Percentiles rank a stretch among this genome's conserved stretches.
phyloP scores from a whole-genome alignment of 371 early-diverging fungal species.

The Fennellomyces sp. region DNA sequence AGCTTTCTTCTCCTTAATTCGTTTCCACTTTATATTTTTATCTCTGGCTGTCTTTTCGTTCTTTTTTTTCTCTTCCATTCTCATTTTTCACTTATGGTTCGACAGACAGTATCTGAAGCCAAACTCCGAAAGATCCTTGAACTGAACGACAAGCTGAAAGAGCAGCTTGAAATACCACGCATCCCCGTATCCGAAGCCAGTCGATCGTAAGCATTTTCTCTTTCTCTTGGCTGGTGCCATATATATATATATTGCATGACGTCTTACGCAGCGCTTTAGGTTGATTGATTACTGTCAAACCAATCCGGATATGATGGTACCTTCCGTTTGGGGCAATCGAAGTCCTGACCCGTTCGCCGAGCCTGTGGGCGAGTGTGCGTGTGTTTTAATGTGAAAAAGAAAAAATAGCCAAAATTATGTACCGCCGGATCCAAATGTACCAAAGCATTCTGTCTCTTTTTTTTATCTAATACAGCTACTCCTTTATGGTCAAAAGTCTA shows the following conservation, averaged over 20 bases:
- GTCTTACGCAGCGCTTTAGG: no score
- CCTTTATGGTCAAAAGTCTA: neutral
- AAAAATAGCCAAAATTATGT: neutral
- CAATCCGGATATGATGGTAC: slow-evolving; percentile 49
- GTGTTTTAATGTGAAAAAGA: slow-evolving; percentile 30
- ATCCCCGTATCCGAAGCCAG: slow-evolving; percentile 53
- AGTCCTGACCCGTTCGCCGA: slow-evolving; percentile 51
- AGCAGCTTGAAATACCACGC: slow-evolving; percentile 49
- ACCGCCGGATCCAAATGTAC: no score
- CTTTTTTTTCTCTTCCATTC: neutral
- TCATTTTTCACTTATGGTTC: slow-evolving; percentile 9
- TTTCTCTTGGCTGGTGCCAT: no score
- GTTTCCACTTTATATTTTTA: neutral
- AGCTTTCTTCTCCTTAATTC: no score
- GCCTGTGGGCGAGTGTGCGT: slow-evolving; percentile 45
- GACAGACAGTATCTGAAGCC: slow-evolving; percentile 40
- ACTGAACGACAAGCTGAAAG: slow-evolving; percentile 48
- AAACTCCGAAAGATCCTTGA: slow-evolving; percentile 47
- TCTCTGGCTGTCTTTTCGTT: neutral
- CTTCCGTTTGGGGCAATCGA: slow-evolving; percentile 46
- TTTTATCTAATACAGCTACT: neutral
- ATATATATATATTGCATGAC: no score
- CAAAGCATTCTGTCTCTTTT: neutral
- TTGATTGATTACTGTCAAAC: slow-evolving; percentile 51
- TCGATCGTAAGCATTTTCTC: slow-evolving; percentile 42